A percentile compares a stretch with the other conserved stretches of the same genome.
phyloP scores from a whole-genome alignment of 495 filamentous ascomycete species.

The Aspergillus saccharolyticus region DNA sequence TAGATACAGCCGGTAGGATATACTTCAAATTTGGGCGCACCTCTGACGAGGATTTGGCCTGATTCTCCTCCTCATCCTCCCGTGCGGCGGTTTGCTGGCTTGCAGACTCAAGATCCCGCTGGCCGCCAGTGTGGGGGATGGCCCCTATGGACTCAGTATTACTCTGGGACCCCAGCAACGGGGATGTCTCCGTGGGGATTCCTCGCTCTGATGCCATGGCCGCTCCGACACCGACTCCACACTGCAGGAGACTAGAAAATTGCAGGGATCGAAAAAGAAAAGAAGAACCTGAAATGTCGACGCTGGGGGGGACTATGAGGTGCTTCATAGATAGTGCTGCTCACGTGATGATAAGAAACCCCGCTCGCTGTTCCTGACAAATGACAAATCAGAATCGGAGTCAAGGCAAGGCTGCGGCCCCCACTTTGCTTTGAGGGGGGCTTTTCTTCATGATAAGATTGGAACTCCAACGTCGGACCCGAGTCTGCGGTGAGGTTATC shows the following conservation, averaged over 20 bases:
- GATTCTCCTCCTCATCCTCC: constrained; percentile 12
- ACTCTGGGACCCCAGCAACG: constrained; percentile 32
- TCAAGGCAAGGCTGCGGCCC: not conserved
- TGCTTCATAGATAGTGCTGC: not conserved
- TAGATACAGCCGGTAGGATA: constrained; percentile 47
- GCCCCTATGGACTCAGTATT: constrained; percentile 28
- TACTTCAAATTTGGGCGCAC: constrained; percentile 35
- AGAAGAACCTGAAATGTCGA: not conserved
- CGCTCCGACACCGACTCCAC: constrained; percentile 5
- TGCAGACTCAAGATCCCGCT: constrained; percentile 20
- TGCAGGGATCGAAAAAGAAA: not conserved
- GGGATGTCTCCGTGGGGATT: constrained; percentile 36
- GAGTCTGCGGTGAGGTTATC: too few species aligned
- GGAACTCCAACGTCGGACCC: not conserved
- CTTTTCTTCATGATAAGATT: not conserved
- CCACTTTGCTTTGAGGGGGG: not conserved
- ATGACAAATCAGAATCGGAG: not conserved
- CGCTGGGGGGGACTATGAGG: not conserved
- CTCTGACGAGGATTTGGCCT: constrained; percentile 28
- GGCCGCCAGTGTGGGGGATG: constrained; percentile 16
- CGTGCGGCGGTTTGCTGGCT: not conserved
- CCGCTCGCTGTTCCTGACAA: constrained; percentile 4
- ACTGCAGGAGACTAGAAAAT: not conserved
- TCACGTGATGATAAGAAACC: constrained; percentile 22
- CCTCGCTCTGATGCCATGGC: constrained; percentile 27